phyloP scores from a whole-genome alignment of 306 rosid species.

The Styphnolobium japonicum region DNA sequence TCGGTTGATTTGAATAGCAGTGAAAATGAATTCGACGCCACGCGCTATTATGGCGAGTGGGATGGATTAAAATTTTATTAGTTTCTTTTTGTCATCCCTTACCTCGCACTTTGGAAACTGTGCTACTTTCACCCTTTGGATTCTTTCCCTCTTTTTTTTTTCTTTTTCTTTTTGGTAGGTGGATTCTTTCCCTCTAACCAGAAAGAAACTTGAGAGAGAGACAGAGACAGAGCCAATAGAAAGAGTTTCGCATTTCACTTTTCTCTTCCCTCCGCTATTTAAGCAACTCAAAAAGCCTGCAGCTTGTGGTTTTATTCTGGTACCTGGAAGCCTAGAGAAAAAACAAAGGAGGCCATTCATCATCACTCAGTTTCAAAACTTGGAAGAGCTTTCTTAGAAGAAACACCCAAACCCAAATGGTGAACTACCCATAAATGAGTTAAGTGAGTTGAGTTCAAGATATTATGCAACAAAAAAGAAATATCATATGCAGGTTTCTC shows the following conservation, averaged over 20 bases:
- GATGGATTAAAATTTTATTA: not conserved
- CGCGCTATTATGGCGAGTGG: slow-evolving; percentile 49
- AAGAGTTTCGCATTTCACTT: slow-evolving; percentile 36
- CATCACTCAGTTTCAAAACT: not conserved
- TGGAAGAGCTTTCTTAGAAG: not conserved
- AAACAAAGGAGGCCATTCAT: not conserved
- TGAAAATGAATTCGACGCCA: too few relatives aligned
- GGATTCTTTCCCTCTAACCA: slow-evolving; percentile 42
- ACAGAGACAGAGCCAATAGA: not conserved
- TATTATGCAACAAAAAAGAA: not conserved
- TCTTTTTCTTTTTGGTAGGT: too few relatives aligned
- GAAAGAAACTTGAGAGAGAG: slow-evolving; percentile 10
- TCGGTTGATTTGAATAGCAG: too few relatives aligned
- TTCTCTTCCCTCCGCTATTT: slow-evolving; percentile 31
- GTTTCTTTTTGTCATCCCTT: slow-evolving; percentile 41
- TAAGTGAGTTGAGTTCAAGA: slow-evolving; percentile 47
- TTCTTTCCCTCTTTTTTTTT: slow-evolving; percentile 45
- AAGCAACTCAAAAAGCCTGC: not conserved
- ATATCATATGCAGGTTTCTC: not conserved
- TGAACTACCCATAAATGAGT: slow-evolving; percentile 31
- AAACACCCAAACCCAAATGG: slow-evolving; percentile 21
- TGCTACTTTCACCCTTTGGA: slow-evolving; percentile 41
- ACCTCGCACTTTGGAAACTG: slow-evolving; percentile 38
- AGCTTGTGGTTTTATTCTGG: slow-evolving; percentile 32
- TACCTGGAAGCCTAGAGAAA: not conserved